These are phyloP conservation scores for Entomortierella lignicola DNA, from an alignment of 192 early-diverging fungal genomes.

Conservation along the genomic window DNA sequence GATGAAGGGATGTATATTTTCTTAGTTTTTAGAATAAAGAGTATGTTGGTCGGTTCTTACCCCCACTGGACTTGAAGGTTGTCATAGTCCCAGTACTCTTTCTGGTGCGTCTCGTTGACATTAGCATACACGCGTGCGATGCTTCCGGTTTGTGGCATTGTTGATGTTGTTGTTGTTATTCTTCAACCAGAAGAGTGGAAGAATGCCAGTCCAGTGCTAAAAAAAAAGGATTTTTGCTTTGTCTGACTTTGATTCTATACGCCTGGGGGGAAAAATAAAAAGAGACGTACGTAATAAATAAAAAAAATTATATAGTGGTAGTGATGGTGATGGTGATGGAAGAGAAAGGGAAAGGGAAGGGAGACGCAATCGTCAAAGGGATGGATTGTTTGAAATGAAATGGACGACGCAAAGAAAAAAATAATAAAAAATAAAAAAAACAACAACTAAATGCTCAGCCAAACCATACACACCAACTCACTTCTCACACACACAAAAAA, in stretches of 20 bases:
- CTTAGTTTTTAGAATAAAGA: too few species aligned
- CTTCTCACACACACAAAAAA: too few species aligned
- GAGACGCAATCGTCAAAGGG: not conserved
- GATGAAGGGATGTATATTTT: too few species aligned
- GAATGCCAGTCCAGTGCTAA: not conserved
- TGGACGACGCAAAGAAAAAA: not conserved
- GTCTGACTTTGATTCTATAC: constrained; percentile 1
- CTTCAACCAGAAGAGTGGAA: not conserved
- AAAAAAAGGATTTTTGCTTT: too few species aligned
- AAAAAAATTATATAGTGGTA: not conserved
- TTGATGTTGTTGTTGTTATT: constrained; percentile 1
- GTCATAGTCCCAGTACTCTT: constrained; percentile 98
- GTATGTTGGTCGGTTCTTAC: constrained; percentile 62
- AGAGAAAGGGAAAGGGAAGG: not conserved
- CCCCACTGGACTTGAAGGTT: constrained; percentile 93
- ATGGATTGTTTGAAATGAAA: not conserved
- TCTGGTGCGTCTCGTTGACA: constrained; percentile 83
- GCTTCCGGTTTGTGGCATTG: constrained; percentile 61
- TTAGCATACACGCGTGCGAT: constrained; percentile 92
- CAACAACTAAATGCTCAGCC: too few species aligned
- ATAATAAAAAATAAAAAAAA: not conserved
- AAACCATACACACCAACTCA: too few species aligned
- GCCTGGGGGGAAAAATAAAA: too few species aligned
- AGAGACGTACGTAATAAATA: too few species aligned
- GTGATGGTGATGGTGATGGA: not conserved